Evolutionary conservation across 2,329 filamentous ascomycete species (phyloP).

Genomic region (Xylogone sp.): DNA sequence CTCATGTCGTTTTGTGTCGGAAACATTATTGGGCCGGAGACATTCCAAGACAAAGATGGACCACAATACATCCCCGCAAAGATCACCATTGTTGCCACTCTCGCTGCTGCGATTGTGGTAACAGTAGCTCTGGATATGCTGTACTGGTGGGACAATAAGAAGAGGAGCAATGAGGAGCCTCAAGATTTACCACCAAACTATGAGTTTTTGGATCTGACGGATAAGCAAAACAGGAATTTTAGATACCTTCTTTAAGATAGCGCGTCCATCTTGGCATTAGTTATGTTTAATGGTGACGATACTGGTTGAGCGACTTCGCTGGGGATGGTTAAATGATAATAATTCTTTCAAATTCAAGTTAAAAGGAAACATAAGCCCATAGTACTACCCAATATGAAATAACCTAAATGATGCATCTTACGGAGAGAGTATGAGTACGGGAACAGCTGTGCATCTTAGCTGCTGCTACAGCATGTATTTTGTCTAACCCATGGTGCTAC

Average conservation of each 20-base stretch:
- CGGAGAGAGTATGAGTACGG: no score
- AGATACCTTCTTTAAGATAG: conserved; percentile 7
- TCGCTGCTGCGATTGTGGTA: conserved; percentile 3
- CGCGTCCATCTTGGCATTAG: no score
- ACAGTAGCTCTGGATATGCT: conserved; percentile 3
- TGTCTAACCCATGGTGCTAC: no score
- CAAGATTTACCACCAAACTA: conserved; percentile 2
- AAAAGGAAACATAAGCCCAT: no score
- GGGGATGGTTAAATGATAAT: no score
- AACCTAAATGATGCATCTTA: no score
- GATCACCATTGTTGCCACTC: conserved; percentile 41
- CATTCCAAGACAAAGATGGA: conserved; percentile 46
- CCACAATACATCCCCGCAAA: conserved; percentile 49
- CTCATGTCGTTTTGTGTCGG: conserved; percentile 46
- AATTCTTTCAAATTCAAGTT: no score
- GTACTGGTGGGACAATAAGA: conserved; percentile 7
- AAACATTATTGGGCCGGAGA: conserved; percentile 53
- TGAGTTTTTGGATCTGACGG: conserved; percentile 11
- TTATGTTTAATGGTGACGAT: no score
- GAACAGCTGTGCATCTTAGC: no score
- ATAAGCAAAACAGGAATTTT: conserved; percentile 13
- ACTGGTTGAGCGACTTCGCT: no score
- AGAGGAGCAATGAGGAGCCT: conserved; percentile 5
- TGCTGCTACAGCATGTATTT: no score
- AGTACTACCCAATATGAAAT: no score